Conservation (phyloP, 805 yeast genomes). For the Lachancea dasiensis region DNA sequence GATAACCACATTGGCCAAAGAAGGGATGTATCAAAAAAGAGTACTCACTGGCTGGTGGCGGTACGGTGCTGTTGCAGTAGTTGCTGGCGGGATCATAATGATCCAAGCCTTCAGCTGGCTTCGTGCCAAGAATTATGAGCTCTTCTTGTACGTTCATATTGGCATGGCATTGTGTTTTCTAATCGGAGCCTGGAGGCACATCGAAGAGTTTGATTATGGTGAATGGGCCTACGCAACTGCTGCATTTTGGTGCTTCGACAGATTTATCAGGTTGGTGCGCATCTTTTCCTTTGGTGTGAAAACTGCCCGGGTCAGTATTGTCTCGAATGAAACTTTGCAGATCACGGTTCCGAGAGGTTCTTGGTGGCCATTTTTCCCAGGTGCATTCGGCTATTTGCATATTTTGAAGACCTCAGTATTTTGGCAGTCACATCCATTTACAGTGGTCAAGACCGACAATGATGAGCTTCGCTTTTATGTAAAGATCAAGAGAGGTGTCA, state of each 20-base stretch:
- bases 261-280: conserved; percentile 50
- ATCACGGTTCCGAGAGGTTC: conserved; percentile 11
- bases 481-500: conserved; percentile 47
- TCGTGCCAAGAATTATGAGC: conserved; percentile 44
- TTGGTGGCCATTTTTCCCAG: conserved; percentile 35
- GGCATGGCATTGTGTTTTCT: conserved; percentile 40
- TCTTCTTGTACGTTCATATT: conserved; percentile 40
- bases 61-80: conserved; percentile 29
- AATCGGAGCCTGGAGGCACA: conserved; percentile 44
- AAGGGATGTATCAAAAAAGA: conserved; percentile 37
- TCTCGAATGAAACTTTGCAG: conserved; percentile 13
- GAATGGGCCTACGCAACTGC: conserved; percentile 48
- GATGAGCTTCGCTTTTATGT: conserved; percentile 37
- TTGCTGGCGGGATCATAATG: conserved; percentile 38
- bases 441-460: conserved; percentile 37
- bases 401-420: conserved; percentile 39
- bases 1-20: conserved; percentile 34
- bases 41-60: conserved; percentile 38
- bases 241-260: conserved; percentile 67
- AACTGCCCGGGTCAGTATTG: conserved; percentile 35
- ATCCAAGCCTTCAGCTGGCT: conserved; percentile 42
- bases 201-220: conserved; percentile 40
- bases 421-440: conserved; percentile 70
- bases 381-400: conserved; percentile 47
- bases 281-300: conserved; percentile 57